A percentile compares a stretch with the other conserved stretches of the same genome.
These are phyloP conservation scores for Marasmius fiardii DNA, from an alignment of 1,284 basidiomycete species.

Conservation along the genomic window DNA sequence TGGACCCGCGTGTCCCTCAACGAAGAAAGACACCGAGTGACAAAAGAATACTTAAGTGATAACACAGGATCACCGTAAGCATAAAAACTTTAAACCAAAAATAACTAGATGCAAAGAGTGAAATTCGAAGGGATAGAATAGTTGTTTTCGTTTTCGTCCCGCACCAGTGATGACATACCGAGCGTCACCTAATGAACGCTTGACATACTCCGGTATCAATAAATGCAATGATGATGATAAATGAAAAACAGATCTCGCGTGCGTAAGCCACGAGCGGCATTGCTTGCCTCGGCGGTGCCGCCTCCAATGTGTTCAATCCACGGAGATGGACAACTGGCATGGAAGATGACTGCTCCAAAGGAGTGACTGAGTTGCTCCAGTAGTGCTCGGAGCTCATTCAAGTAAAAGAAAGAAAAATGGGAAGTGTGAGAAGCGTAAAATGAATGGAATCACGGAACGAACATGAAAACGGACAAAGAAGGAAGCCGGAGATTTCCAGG, in stretches of 20 bases:
- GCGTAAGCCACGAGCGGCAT: background rate
- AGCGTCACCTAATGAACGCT: background rate
- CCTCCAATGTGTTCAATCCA: background rate
- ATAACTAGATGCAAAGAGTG: background rate
- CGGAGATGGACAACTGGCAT: background rate
- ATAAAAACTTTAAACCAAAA: background rate
- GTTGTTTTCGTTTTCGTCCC: background rate
- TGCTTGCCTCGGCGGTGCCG: background rate
- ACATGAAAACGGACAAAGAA: background rate
- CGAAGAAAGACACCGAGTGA: slow-evolving; percentile 2
- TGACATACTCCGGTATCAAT: background rate
- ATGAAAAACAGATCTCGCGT: background rate
- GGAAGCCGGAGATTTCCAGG: background rate
- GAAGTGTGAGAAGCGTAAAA: background rate
- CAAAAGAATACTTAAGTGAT: background rate
- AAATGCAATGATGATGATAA: background rate
- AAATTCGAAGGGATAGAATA: background rate
- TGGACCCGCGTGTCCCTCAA: background rate
- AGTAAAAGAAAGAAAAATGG: background rate
- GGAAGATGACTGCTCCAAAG: too few relatives aligned
- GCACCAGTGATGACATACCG: background rate
- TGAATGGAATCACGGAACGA: background rate
- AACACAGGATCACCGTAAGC: background rate
- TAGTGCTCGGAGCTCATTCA: background rate
- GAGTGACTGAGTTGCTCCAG: too few relatives aligned